These are phyloP conservation scores for Microcera coccophila DNA, from an alignment of 2,329 filamentous ascomycete species.

Conservation along the genomic window DNA sequence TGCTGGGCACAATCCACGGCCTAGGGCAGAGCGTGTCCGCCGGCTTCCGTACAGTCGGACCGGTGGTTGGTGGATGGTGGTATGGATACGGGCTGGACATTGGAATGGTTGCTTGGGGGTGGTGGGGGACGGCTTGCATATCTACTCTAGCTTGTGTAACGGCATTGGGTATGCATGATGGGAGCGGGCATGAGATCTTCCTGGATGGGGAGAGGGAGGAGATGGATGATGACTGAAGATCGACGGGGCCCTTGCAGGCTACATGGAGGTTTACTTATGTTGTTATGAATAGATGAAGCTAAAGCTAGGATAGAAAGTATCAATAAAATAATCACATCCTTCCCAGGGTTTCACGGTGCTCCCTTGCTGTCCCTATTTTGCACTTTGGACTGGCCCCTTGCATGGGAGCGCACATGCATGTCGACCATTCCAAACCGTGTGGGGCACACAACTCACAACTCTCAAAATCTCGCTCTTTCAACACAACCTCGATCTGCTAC, in stretches of 20 bases:
- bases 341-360: too few species aligned
- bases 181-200: slow-evolving; percentile 57
- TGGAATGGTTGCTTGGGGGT: slow-evolving; percentile 45
- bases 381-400: too few species aligned
- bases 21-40: slow-evolving; percentile 49
- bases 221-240: slow-evolving; percentile 8
- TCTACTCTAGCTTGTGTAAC: slow-evolving; percentile 55
- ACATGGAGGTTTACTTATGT: too few species aligned
- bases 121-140: slow-evolving; percentile 48
- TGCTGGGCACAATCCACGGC: slow-evolving; percentile 56
- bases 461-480: too few species aligned
- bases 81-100: slow-evolving; percentile 44
- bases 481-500: too few species aligned
- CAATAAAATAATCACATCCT: too few species aligned
- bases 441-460: too few species aligned
- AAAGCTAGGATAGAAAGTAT: background rate
- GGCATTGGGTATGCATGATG: slow-evolving; percentile 61
- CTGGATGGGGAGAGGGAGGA: slow-evolving; percentile 44
- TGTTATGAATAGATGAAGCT: background rate
- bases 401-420: too few species aligned
- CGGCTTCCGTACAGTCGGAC: slow-evolving; percentile 48
- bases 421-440: too few species aligned
- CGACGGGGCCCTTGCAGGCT: background rate
- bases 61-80: slow-evolving; percentile 47
- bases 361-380: too few species aligned